These are phyloP conservation scores for Mycena kentingensis DNA, from an alignment of 768 basidiomycete genomes.

Conservation along the genomic window DNA sequence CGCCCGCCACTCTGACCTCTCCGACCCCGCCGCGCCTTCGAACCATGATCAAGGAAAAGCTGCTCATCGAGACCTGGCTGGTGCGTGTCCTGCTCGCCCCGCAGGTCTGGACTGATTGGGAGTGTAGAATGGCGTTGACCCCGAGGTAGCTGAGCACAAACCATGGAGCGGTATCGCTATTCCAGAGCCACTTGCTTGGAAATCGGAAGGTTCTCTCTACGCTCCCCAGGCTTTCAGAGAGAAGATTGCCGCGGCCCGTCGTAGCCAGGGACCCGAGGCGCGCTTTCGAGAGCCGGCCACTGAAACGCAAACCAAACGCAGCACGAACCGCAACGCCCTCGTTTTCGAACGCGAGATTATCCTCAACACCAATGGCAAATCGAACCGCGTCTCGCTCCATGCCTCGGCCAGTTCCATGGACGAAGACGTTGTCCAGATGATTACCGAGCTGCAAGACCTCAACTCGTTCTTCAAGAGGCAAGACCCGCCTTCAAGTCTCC, in stretches of 20 bases:
- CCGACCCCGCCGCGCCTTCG: slow-evolving; percentile 43
- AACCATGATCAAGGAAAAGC: slow-evolving; percentile 40
- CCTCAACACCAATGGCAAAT: slow-evolving; percentile 28
- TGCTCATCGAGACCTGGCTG: slow-evolving; percentile 43
- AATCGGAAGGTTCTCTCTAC: slow-evolving; percentile 43
- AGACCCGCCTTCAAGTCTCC: slow-evolving; percentile 13
- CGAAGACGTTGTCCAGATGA: slow-evolving; percentile 42
- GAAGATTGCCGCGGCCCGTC: slow-evolving; percentile 21
- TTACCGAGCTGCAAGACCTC: slow-evolving; percentile 41
- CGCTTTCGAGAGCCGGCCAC: slow-evolving; percentile 12
- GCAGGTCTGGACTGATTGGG: not conserved
- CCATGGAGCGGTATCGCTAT: slow-evolving; percentile 38
- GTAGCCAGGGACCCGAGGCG: not conserved
- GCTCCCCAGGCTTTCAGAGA: slow-evolving; percentile 34
- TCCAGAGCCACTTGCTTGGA: slow-evolving; percentile 29
- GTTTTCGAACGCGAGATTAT: slow-evolving; percentile 40
- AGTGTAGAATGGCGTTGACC: slow-evolving; percentile 29
- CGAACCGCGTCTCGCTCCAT: slow-evolving; percentile 36
- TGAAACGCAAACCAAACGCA: slow-evolving; percentile 6
- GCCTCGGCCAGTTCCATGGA: slow-evolving; percentile 37
- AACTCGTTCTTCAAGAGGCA: slow-evolving; percentile 41
- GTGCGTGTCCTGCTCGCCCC: slow-evolving; percentile 29
- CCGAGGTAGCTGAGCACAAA: slow-evolving; percentile 39
- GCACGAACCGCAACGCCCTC: slow-evolving; percentile 30
- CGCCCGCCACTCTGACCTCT: slow-evolving; percentile 30